These are phyloP conservation scores for Eucalyptus grandis DNA, from an alignment of 345 rosid species.

Conservation along the genomic window DNA sequence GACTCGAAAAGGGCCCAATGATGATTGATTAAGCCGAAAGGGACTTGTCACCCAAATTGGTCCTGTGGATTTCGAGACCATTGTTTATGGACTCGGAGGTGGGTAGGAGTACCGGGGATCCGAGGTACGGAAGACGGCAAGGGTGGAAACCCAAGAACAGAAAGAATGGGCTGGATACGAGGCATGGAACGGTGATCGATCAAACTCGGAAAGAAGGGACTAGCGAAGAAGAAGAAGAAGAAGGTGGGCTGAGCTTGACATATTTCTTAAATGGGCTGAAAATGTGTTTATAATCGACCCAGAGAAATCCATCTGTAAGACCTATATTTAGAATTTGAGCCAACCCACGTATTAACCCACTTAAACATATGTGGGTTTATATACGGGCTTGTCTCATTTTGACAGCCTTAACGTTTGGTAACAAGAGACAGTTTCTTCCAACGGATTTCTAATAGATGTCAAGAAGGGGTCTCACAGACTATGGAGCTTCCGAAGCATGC, in stretches of 20 bases:
- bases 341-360: neutral
- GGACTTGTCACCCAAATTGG: neutral
- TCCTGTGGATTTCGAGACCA: neutral
- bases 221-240: neutral
- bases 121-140: neutral
- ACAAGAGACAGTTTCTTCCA: conserved; percentile 64
- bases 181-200: neutral
- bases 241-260: neutral
- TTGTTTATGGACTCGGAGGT: neutral
- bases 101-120: neutral
- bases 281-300: neutral
- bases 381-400: neutral
- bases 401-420: conserved; percentile 39
- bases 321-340: neutral
- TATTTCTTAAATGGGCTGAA: neutral
- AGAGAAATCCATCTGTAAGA: neutral
- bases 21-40: neutral
- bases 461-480: conserved; percentile 52
- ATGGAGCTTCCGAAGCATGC: conserved; percentile 70
- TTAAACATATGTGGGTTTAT: neutral
- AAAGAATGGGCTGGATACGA: neutral
- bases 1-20: neutral
- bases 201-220: neutral
- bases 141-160: neutral
- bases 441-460: conserved; percentile 68